phyloP scores from a whole-genome alignment of 805 yeast genomes.

The Saccharomycopsis microspora region DNA sequence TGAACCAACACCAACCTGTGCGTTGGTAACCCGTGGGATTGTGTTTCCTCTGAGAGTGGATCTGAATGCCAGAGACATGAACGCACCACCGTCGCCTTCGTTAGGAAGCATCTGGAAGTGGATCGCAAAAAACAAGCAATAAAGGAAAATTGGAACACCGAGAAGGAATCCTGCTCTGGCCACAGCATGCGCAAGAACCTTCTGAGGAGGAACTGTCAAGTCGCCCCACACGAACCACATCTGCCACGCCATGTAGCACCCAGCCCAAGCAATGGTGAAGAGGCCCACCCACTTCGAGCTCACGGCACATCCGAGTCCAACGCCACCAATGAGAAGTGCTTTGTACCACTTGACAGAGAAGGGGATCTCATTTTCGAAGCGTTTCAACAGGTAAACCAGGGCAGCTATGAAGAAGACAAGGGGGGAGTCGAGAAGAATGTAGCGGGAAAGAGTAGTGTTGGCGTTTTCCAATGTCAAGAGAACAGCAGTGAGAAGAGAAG shows the following conservation, averaged over 20 bases:
- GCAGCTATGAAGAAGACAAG: slow-evolving; percentile 68
- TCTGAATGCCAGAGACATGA: slow-evolving; percentile 66
- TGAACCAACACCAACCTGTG: slow-evolving; percentile 68
- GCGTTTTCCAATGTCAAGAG: slow-evolving; percentile 58
- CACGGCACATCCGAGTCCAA: slow-evolving; percentile 62
- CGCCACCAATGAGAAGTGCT: slow-evolving; percentile 50
- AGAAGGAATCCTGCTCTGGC: slow-evolving; percentile 43
- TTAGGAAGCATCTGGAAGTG: slow-evolving; percentile 47
- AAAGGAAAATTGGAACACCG: slow-evolving; percentile 46
- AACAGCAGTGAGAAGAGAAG: slow-evolving; percentile 46
- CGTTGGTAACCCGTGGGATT: slow-evolving; percentile 46
- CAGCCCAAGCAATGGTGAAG: slow-evolving; percentile 64
- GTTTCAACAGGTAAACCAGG: slow-evolving; percentile 52
- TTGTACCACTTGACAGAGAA: slow-evolving; percentile 45
- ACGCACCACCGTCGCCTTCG: slow-evolving; percentile 64
- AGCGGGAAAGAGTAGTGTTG: slow-evolving; percentile 55
- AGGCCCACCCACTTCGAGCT: slow-evolving; percentile 81
- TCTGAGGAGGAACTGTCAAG: slow-evolving; percentile 35
- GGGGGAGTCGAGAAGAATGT: slow-evolving; percentile 67
- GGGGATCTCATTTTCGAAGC: slow-evolving; percentile 56
- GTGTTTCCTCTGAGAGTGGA: slow-evolving; percentile 45
- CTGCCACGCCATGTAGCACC: slow-evolving; percentile 45
- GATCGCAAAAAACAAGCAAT: slow-evolving; percentile 45
- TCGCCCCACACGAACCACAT: slow-evolving; percentile 70
- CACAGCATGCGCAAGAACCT: slow-evolving; percentile 35